Conservation (phyloP, 306 rosid genomes). For the Cucumis melo region DNA sequence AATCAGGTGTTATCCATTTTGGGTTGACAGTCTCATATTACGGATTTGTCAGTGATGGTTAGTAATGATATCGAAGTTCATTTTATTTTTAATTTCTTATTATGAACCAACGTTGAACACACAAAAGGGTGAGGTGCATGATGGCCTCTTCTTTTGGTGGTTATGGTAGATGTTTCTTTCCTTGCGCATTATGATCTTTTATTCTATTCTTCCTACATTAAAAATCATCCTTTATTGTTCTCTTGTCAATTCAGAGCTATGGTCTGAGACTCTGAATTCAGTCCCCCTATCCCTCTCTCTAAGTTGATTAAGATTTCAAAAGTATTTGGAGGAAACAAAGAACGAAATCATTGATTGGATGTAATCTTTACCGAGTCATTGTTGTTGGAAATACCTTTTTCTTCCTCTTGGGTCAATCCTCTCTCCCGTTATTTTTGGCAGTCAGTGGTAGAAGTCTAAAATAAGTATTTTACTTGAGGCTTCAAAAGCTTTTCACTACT, state of each 20-base stretch:
- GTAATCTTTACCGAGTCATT: background rate
- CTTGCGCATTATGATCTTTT: background rate
- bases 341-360: background rate
- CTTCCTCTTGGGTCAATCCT: background rate
- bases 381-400: background rate
- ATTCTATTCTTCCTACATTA: background rate
- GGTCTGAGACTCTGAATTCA: too few species aligned
- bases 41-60: conserved; percentile 97
- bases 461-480: background rate
- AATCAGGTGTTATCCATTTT: conserved; percentile 67
- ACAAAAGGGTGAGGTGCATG: background rate
- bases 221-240: too few species aligned
- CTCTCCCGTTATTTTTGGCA: background rate
- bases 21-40: conserved; percentile 94
- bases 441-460: background rate
- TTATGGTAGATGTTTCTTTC: background rate
- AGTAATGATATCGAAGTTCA: conserved; percentile 15
- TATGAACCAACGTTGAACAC: background rate
- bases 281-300: too few species aligned
- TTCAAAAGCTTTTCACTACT: background rate
- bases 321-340: background rate
- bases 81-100: background rate
- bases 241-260: too few species aligned
- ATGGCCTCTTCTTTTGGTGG: background rate
- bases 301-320: background rate